Percentiles rank a stretch among this genome's conserved stretches.
phyloP scores from a whole-genome alignment of 2,329 filamentous ascomycete genomes.

The Paecilomyces formosus region DNA sequence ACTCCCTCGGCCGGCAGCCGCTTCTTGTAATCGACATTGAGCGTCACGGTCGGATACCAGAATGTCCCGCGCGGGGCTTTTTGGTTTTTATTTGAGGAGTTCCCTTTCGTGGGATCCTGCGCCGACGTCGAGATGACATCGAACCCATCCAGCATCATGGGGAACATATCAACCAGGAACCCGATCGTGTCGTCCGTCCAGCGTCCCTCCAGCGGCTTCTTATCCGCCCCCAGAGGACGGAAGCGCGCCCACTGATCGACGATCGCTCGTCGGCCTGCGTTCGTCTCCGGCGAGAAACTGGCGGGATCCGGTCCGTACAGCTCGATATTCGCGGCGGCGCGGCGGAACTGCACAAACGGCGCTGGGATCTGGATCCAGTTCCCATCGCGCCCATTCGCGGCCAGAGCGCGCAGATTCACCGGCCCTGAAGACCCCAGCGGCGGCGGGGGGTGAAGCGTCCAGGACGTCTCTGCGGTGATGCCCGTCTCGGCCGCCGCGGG shows the following conservation, averaged over 20 bases:
- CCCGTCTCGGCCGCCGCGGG: slow-evolving; percentile 56
- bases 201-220: slow-evolving; percentile 26
- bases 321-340: neutral
- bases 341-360: neutral
- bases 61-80: slow-evolving; percentile 29
- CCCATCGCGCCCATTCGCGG: neutral
- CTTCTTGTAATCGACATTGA: slow-evolving; percentile 75
- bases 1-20: slow-evolving; percentile 58
- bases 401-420: neutral
- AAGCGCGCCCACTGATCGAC: slow-evolving; percentile 64
- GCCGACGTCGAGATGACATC: slow-evolving; percentile 21
- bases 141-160: slow-evolving; percentile 53
- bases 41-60: slow-evolving; percentile 69
- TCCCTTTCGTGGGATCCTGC: slow-evolving; percentile 18
- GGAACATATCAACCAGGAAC: slow-evolving; percentile 62
- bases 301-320: neutral
- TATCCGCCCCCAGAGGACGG: slow-evolving; percentile 36
- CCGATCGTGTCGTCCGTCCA: slow-evolving; percentile 60
- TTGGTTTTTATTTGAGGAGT: no score
- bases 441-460: slow-evolving; percentile 42
- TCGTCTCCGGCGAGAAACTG: slow-evolving; percentile 29
- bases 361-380: neutral
- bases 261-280: slow-evolving; percentile 10
- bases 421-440: slow-evolving; percentile 34
- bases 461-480: slow-evolving; percentile 48